These are phyloP conservation scores for Arabis alpina DNA, from an alignment of 345 rosid species.

Conservation along the genomic window DNA sequence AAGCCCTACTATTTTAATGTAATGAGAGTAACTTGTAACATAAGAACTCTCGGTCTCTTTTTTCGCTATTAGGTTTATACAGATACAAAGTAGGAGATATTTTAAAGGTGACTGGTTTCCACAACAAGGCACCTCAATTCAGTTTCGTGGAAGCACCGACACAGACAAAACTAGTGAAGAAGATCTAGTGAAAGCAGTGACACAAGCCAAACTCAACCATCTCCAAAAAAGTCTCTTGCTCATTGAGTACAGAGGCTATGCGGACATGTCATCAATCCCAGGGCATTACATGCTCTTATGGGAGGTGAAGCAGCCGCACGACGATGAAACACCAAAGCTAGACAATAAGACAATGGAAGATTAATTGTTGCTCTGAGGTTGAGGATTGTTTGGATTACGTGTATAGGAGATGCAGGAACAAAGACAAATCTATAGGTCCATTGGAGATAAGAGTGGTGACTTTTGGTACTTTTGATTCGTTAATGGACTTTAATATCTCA, in stretches of 20 bases:
- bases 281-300: slow-evolving; percentile 94
- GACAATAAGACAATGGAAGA: slow-evolving; percentile 60
- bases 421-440: slow-evolving; percentile 79
- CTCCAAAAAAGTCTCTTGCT: slow-evolving; percentile 66
- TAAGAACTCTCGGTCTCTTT: slow-evolving; percentile 14
- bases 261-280: slow-evolving; percentile 74
- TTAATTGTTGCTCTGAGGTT: slow-evolving; percentile 71
- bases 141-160: slow-evolving; percentile 86
- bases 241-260: slow-evolving; percentile 80
- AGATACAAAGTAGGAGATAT: slow-evolving; percentile 93
- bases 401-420: slow-evolving; percentile 80
- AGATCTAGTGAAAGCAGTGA: slow-evolving; percentile 81
- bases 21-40: slow-evolving; percentile 18
- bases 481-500: slow-evolving; percentile 84
- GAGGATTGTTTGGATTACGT: slow-evolving; percentile 89
- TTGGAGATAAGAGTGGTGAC: slow-evolving; percentile 85
- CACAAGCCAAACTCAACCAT: slow-evolving; percentile 63
- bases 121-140: slow-evolving; percentile 88
- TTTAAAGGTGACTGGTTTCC: slow-evolving; percentile 76
- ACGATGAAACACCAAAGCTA: slow-evolving; percentile 58
- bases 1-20: no score
- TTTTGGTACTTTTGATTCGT: slow-evolving; percentile 71
- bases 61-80: slow-evolving; percentile 58
- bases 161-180: slow-evolving; percentile 93
- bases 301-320: slow-evolving; percentile 69